A percentile compares a stretch with the other conserved stretches of the same genome.
Conservation (phyloP, 352 stramenopile genomes). For the Saprolegnia diclina region DNA sequence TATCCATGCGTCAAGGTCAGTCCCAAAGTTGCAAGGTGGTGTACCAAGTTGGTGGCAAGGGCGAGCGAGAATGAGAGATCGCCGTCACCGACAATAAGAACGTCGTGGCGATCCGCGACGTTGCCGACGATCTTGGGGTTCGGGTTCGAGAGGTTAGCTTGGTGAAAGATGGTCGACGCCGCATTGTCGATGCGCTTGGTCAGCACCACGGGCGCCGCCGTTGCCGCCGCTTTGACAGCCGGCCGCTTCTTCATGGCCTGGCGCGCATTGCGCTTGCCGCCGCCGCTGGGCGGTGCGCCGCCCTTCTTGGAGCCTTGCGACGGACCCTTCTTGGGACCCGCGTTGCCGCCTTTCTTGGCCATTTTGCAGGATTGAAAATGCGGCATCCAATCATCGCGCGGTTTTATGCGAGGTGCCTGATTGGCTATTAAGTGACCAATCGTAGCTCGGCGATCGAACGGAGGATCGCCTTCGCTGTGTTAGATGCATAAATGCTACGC, state of each 20-base stretch:
- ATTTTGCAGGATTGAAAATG: background rate
- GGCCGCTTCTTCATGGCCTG: background rate
- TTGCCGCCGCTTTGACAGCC: background rate
- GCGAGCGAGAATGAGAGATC: slow-evolving; percentile 80
- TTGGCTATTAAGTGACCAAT: too few species aligned
- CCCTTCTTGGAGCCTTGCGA: too few species aligned
- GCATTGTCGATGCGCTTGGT: background rate
- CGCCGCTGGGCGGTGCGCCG: background rate
- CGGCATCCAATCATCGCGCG: too few species aligned
- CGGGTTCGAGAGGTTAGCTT: slow-evolving; percentile 61
- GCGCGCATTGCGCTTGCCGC: background rate
- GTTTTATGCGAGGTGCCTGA: too few species aligned
- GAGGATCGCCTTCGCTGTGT: too few species aligned
- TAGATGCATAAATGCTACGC: too few species aligned
- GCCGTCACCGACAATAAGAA: slow-evolving; percentile 79
- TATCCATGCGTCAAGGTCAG: background rate
- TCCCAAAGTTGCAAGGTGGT: background rate
- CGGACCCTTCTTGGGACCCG: background rate
- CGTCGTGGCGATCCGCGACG: slow-evolving; percentile 65
- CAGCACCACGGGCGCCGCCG: background rate
- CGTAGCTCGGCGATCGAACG: too few species aligned
- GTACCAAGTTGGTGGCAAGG: slow-evolving; percentile 64
- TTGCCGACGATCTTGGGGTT: slow-evolving; percentile 76
- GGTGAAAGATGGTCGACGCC: slow-evolving; percentile 4
- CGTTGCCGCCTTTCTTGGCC: background rate